These are phyloP conservation scores for Angomonas ambiguus DNA, from an alignment of 208 protist species.

Conservation along the genomic window DNA sequence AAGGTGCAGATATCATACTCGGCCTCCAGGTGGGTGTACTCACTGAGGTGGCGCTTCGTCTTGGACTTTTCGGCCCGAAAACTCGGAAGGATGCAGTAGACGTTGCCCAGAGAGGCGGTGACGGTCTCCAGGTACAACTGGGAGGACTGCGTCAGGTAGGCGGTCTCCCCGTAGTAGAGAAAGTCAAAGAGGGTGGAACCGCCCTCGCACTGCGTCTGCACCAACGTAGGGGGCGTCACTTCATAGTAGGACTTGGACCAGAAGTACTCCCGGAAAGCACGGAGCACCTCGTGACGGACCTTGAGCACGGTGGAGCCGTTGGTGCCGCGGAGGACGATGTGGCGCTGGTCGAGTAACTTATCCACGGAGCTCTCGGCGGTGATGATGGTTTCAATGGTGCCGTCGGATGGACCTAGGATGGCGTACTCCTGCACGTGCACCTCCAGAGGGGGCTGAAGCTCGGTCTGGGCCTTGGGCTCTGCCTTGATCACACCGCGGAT, in stretches of 20 bases:
- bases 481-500: slow-evolving; percentile 64
- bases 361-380: slow-evolving; percentile 91
- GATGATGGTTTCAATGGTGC: slow-evolving; percentile 85
- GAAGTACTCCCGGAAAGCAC: slow-evolving; percentile 96
- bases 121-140: slow-evolving; percentile 99
- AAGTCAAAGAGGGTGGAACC: slow-evolving; percentile 98
- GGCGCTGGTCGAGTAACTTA: slow-evolving; percentile 93
- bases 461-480: slow-evolving; percentile 81
- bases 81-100: slow-evolving; percentile 95
- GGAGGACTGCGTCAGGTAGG: slow-evolving; percentile 98
- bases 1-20: slow-evolving; percentile 97
- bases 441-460: slow-evolving; percentile 79
- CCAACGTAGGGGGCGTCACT: slow-evolving; percentile 96
- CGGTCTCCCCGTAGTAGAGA: slow-evolving; percentile 96
- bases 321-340: slow-evolving; percentile 93
- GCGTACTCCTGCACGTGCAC: slow-evolving; percentile 86
- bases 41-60: slow-evolving; percentile 97
- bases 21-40: slow-evolving; percentile 98
- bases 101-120: slow-evolving; percentile 93
- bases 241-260: slow-evolving; percentile 88
- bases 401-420: slow-evolving; percentile 79
- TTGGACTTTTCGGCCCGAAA: slow-evolving; percentile 98
- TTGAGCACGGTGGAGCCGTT: slow-evolving; percentile 86
- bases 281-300: slow-evolving; percentile 86
- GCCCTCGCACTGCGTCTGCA: slow-evolving; percentile 98